These are phyloP conservation scores for Phytophthora syringae DNA, from an alignment of 352 stramenopile species.

Conservation along the genomic window DNA sequence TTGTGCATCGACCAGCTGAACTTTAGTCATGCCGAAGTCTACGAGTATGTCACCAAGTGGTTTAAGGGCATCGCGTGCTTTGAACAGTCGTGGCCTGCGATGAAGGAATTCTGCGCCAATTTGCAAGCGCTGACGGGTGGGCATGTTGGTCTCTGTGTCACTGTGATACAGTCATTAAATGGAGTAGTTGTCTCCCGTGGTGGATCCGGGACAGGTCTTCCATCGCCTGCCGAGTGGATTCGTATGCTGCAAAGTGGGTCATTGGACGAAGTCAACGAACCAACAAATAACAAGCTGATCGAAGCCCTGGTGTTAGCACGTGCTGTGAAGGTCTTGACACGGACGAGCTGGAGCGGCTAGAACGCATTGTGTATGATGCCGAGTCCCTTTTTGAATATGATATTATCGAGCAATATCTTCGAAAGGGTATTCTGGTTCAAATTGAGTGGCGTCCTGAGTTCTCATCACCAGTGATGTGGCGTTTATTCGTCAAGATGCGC, in stretches of 20 bases:
- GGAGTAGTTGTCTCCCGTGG: background rate
- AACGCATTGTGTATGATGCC: constrained; percentile 9
- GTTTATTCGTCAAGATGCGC: too few species aligned
- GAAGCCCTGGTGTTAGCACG: constrained; percentile 12
- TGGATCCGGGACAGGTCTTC: background rate
- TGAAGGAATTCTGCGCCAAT: too few species aligned
- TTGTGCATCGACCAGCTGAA: constrained; percentile 14
- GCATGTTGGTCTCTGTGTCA: constrained; percentile 7
- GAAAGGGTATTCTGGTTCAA: constrained; percentile 4
- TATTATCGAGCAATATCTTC: constrained; percentile 13
- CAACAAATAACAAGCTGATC: constrained; percentile 14
- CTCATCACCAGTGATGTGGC: too few species aligned
- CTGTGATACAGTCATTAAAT: constrained; percentile 5
- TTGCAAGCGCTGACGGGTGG: constrained; percentile 9
- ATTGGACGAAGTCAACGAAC: background rate
- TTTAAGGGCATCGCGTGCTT: constrained; percentile 13
- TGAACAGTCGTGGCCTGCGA: background rate
- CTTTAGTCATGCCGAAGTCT: too few species aligned
- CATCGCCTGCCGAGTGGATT: background rate
- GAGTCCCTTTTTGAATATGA: background rate
- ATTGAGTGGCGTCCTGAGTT: too few species aligned
- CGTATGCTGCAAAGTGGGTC: constrained; percentile 7
- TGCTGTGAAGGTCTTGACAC: constrained; percentile 11
- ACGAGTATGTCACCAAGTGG: constrained; percentile 8
- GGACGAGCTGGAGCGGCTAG: constrained; percentile 12